Evolutionary conservation across 2,329 filamentous ascomycete species (phyloP).

Genomic region (Fusarium beomiforme): DNA sequence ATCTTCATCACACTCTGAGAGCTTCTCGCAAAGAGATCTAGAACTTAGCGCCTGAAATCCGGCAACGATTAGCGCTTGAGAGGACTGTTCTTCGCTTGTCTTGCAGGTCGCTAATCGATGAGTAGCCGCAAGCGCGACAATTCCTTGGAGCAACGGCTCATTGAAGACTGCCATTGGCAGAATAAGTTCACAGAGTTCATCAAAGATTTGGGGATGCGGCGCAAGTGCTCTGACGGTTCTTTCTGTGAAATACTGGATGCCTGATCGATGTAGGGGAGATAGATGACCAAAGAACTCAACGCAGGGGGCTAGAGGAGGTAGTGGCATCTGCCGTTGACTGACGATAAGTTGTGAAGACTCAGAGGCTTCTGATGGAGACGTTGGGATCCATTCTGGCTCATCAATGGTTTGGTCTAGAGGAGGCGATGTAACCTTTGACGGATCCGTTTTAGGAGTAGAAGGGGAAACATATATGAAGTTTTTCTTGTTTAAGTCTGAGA

Average conservation of each 20-base stretch:
- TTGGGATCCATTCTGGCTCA: not conserved
- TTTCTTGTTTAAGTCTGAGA: slow-evolving; percentile 23
- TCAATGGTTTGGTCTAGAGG: not conserved
- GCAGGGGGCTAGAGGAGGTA: slow-evolving; percentile 1
- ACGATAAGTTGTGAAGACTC: slow-evolving; percentile 5
- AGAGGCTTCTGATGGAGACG: not conserved
- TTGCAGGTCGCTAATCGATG: slow-evolving; percentile 28
- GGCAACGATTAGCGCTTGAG: slow-evolving; percentile 22
- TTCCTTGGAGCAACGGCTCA: slow-evolving; percentile 23
- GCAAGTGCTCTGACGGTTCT: slow-evolving; percentile 28
- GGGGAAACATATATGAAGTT: slow-evolving; percentile 35
- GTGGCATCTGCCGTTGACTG: not conserved
- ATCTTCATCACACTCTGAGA: slow-evolving; percentile 22
- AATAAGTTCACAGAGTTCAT: slow-evolving; percentile 30
- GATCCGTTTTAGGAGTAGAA: slow-evolving; percentile 4
- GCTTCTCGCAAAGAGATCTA: slow-evolving; percentile 22
- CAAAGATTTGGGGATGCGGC: slow-evolving; percentile 24
- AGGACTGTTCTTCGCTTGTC: slow-evolving; percentile 20
- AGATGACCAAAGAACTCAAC: slow-evolving; percentile 28
- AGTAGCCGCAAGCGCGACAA: slow-evolving; percentile 29
- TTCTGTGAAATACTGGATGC: slow-evolving; percentile 34
- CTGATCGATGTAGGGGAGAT: slow-evolving; percentile 29
- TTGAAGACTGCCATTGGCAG: slow-evolving; percentile 32
- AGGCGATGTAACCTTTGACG: not conserved
- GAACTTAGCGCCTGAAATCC: slow-evolving; percentile 34